Evolutionary conservation across 2,329 filamentous ascomycete species (phyloP).

Genomic region (Moelleriella libera): DNA sequence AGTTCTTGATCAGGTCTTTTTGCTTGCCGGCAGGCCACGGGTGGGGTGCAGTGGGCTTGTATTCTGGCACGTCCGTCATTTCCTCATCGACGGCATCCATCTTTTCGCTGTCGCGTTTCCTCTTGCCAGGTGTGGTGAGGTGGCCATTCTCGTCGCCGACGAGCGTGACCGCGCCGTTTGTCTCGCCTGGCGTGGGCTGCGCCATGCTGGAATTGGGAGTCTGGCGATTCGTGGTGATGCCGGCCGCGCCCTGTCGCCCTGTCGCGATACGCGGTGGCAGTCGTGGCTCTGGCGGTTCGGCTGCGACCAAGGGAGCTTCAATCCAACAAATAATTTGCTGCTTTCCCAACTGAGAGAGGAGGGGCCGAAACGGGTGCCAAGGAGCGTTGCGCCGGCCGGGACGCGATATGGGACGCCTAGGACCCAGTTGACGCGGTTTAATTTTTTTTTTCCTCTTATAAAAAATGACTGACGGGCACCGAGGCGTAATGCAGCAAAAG

Average conservation of each 20-base stretch:
- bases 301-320: slow-evolving; percentile 25
- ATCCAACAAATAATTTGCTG: slow-evolving; percentile 11
- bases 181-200: slow-evolving; percentile 22
- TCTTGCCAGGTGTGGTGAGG: slow-evolving; percentile 30
- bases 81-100: slow-evolving; percentile 15
- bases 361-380: not conserved
- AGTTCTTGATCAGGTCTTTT: slow-evolving; percentile 22
- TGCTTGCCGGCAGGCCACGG: slow-evolving; percentile 14
- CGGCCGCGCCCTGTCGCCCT: slow-evolving; percentile 23
- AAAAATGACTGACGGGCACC: slow-evolving; percentile 6
- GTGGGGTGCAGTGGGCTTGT: slow-evolving; percentile 10
- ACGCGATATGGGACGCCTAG: slow-evolving; percentile 3
- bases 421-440: slow-evolving; percentile 3
- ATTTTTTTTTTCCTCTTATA: not conserved
- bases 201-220: slow-evolving; percentile 20
- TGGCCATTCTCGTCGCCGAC: slow-evolving; percentile 14
- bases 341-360: not conserved
- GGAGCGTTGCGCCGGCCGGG: slow-evolving; percentile 2
- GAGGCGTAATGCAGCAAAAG: slow-evolving; percentile 14
- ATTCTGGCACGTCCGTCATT: slow-evolving; percentile 13
- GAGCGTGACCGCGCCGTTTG: slow-evolving; percentile 27
- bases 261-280: slow-evolving; percentile 25
- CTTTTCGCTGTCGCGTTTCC: slow-evolving; percentile 42
- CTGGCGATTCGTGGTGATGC: slow-evolving; percentile 8
- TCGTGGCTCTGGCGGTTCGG: slow-evolving; percentile 16